Percentiles rank a stretch among this genome's conserved stretches.
These are phyloP conservation scores for Petasospora rhodanensis DNA, from an alignment of 1,139 yeast species.

Conservation along the genomic window DNA sequence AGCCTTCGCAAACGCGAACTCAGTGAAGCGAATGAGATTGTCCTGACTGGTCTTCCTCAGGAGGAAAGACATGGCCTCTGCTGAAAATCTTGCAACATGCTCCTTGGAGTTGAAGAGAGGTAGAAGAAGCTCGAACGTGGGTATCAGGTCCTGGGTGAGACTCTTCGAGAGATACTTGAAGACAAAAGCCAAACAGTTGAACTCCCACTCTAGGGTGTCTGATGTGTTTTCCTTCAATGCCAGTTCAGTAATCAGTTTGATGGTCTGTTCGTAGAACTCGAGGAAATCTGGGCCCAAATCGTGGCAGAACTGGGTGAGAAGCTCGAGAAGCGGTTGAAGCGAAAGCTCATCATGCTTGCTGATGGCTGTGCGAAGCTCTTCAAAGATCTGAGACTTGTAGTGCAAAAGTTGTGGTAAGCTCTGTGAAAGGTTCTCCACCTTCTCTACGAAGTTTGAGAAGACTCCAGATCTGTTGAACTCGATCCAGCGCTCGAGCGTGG, in stretches of 20 bases:
- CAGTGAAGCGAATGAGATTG: constrained; percentile 43
- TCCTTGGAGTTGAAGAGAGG: constrained; percentile 63
- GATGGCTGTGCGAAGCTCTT: constrained; percentile 46
- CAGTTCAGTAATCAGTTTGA: constrained; percentile 48
- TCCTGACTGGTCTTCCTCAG: constrained; percentile 61
- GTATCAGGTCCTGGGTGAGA: constrained; percentile 56
- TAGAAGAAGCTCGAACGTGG: constrained; percentile 61
- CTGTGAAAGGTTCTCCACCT: constrained; percentile 52
- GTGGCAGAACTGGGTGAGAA: constrained; percentile 81
- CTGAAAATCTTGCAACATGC: constrained; percentile 76
- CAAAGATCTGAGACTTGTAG: constrained; percentile 62
- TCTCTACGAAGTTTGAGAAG: constrained; percentile 60
- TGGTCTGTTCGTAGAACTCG: constrained; percentile 50
- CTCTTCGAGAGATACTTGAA: constrained; percentile 79
- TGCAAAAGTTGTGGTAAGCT: constrained; percentile 79
- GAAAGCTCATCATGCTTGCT: constrained; percentile 60
- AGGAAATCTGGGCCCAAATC: constrained; percentile 92
- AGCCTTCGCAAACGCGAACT: constrained; percentile 46
- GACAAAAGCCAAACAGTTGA: constrained; percentile 79
- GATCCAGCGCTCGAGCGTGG: constrained; percentile 81
- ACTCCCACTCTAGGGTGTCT: constrained; percentile 75
- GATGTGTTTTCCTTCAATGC: constrained; percentile 51
- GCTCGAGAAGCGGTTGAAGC: constrained; percentile 75
- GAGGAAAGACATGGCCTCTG: constrained; percentile 85
- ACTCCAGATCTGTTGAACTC: constrained; percentile 78